Evolutionary conservation across 371 early-diverging fungal species (phyloP), one percentile per base, ranked within the genome.

Genomic region (Mucor velutinosus): DNA sequence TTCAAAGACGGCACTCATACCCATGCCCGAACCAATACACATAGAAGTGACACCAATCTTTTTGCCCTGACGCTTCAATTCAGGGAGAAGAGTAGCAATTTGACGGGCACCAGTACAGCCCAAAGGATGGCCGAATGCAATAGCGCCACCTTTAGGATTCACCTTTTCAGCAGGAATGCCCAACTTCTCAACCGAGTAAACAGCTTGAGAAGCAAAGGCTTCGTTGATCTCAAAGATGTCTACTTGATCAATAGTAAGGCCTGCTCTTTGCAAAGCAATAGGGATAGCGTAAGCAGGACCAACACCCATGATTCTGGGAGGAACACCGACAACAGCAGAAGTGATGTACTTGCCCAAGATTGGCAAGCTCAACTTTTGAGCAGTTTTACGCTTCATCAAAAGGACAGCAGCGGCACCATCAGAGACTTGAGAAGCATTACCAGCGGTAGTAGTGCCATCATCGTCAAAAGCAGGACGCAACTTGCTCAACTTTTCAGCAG

Each of bases 371-470:
- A 95, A 87, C 85, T 91, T 92, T 71, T 91, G 82, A n/a, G 99
- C 99, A 43, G 88, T 92, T 81, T 88, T 90, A 69, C 99, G 92
- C 81, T 93, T 93, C 94, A 95, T 95, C 77, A 99, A 78, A 63
- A 99, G 82, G 41, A 98, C 98, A 27, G 96, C 97, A 32, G 98
- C 98, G 43, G 99, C 99, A 75, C 99, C 99, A 80, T 99, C 99
- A n/a, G 97, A 94, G 56, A 99, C 96, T 85, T 99, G 99, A 67
- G 99, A 98, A 49, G 99, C 93, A 78, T 96, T 98, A 67, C 98
- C 99, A 58, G 99, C 98, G 41, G 99, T 98, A 65, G 98, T 96
- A 60, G 88, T 95, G 64, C 90, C 81, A 35, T 87, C 86, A 58
- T 84, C 89, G 12, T 39, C 35, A 83, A 99, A 99, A 37, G 95